Evolutionary conservation across 148 eudicot genomes (phyloP), one percentile per base, ranked within the genome.

Genomic region (Rhododendron griersonianum): DNA sequence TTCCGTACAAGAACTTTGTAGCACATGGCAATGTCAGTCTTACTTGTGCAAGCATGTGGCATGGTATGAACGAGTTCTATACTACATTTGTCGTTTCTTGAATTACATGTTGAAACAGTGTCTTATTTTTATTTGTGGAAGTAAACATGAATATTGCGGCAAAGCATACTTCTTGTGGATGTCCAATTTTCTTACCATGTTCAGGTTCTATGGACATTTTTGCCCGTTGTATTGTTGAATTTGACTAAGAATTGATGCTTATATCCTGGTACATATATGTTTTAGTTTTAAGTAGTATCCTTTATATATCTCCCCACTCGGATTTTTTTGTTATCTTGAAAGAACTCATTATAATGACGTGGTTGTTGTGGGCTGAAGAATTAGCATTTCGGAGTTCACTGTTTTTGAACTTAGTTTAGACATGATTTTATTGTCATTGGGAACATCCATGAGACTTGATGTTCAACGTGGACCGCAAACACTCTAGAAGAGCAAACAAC

Each of bases 21-120:
- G 86, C 88, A 87, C 37, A 91, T 92, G 95, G 90, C 83, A 78
- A 65, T 89, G 83, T 77, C 88, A 33, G 61, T 83, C 75, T 87
- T 71, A 19, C 71, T 50, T 82, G 78, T 88, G 86, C 90, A 92
- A 78, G 84, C 91, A 37, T 87, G 90, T 87, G 87, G 87, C 67
- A 89, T 90, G 92, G 95, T 91, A 90, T 57, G 23, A 61, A 47
- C 67, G 23, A 82, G 6, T 48, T 77, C 11, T n/a, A 47, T 35
- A 44, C 47, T 18, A 53, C 28, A 81, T 33, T 81, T 33, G 50
- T 69, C 47, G 63, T 76, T 25, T 67, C 19, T 83, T 28, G 39
- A 15, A 74, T 1, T 45, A 35, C 19, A 0, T 33, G 71, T 55
- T 81, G 39, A 33, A 81, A 57, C 69, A 80, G n/a, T 53, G 39